Percentiles rank a stretch among this genome's conserved stretches.
phyloP scores from a whole-genome alignment of 2,329 filamentous ascomycete species.

The Kalaharituber pfeilii region DNA sequence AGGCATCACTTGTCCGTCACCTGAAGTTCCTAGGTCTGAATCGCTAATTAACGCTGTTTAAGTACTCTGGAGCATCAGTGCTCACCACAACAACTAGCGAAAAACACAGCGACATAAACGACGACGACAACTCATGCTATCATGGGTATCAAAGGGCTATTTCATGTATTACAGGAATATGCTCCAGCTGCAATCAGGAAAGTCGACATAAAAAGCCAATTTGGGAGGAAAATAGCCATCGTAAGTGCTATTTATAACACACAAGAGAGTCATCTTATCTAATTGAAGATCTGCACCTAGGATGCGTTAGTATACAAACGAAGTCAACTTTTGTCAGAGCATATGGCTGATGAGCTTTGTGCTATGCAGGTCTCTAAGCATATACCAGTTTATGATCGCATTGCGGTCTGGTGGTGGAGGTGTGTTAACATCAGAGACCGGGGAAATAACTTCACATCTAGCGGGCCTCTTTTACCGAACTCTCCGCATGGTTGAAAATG shows the following conservation, averaged over 20 bases:
- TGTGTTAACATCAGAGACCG: constrained; percentile 84
- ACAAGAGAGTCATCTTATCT: constrained; percentile 28
- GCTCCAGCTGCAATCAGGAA: constrained; percentile 90
- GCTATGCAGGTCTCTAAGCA: constrained; percentile 78
- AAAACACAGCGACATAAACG: too few relatives aligned
- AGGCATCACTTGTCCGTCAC: too few relatives aligned
- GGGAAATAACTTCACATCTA: constrained; percentile 91
- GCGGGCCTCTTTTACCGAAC: constrained; percentile 99
- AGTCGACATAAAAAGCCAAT: constrained; percentile 97
- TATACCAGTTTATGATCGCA: constrained; percentile 96
- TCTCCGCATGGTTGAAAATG: constrained; percentile 92
- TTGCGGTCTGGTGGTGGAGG: constrained; percentile 93
- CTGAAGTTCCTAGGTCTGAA: too few relatives aligned
- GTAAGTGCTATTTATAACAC: constrained; percentile 36
- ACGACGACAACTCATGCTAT: too few relatives aligned
- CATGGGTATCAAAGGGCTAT: constrained; percentile 38
- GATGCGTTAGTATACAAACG: constrained; percentile 1
- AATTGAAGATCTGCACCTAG: constrained; percentile 25
- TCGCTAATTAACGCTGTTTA: too few relatives aligned
- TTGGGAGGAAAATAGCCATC: constrained; percentile 94
- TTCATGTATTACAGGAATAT: constrained; percentile 72
- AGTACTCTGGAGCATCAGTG: too few relatives aligned
- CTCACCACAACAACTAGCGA: too few relatives aligned
- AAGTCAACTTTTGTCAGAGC: neutral
- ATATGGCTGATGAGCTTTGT: neutral